Percentiles rank a stretch among this genome's conserved stretches.
These are phyloP conservation scores for Magnusiomyces sp. DNA, from an alignment of 1,139 yeast species.

Conservation along the genomic window DNA sequence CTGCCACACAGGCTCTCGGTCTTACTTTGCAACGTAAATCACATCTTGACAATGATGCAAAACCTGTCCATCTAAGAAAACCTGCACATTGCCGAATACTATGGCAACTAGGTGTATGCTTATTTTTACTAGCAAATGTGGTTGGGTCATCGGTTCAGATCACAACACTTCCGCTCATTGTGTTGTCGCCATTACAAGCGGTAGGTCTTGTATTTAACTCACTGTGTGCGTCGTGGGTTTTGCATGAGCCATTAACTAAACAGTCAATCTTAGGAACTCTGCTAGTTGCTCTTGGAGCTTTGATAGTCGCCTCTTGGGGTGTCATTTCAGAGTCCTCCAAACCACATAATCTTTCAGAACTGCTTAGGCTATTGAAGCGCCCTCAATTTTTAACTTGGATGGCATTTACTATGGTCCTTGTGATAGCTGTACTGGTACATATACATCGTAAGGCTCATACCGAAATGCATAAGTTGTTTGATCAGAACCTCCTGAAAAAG, in stretches of 20 bases:
- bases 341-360: slow-evolving; percentile 40
- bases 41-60: slow-evolving; percentile 36
- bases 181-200: slow-evolving; percentile 77
- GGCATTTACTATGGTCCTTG: slow-evolving; percentile 28
- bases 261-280: slow-evolving; percentile 56
- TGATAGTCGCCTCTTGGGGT: slow-evolving; percentile 72
- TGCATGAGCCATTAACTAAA: slow-evolving; percentile 59
- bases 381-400: slow-evolving; percentile 42
- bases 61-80: slow-evolving; percentile 24
- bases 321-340: slow-evolving; percentile 41
- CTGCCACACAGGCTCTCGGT: slow-evolving; percentile 78
- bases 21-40: slow-evolving; percentile 78
- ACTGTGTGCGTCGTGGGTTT: slow-evolving; percentile 57
- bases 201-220: slow-evolving; percentile 86
- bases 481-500: too few relatives aligned
- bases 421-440: slow-evolving; percentile 26
- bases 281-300: slow-evolving; percentile 65
- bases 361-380: slow-evolving; percentile 37
- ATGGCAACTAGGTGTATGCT: slow-evolving; percentile 67
- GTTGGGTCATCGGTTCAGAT: slow-evolving; percentile 80
- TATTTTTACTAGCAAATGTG: slow-evolving; percentile 67
- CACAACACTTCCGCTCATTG: slow-evolving; percentile 71
- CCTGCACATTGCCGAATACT: slow-evolving; percentile 49
- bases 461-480: too few relatives aligned
- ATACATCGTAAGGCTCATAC: slow-evolving; percentile 9